phyloP scores from a whole-genome alignment of 2,329 filamentous ascomycete genomes.

The Tolypocladium guangdongense region DNA sequence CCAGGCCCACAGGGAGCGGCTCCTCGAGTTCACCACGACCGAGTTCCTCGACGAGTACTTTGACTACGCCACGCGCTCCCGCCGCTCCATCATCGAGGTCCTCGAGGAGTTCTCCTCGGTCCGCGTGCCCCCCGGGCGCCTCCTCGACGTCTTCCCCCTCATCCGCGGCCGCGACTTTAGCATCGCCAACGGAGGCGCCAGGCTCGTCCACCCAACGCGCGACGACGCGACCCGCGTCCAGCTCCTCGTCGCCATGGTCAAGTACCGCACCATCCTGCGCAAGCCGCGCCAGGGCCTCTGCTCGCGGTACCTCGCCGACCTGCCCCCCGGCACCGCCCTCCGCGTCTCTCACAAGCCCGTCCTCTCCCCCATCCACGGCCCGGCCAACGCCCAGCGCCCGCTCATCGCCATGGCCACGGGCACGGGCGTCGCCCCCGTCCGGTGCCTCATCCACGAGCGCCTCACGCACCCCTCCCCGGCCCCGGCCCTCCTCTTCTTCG shows the following conservation, averaged over 20 bases:
- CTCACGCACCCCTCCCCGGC: conserved; percentile 15
- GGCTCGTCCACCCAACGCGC: conserved; percentile 18
- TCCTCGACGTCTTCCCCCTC: conserved; percentile 63
- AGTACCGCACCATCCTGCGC: conserved; percentile 80
- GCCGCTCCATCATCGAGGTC: conserved; percentile 84
- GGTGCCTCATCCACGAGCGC: conserved; percentile 73
- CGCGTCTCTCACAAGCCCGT: conserved; percentile 46
- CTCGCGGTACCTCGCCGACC: conserved; percentile 68
- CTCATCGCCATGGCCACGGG: conserved; percentile 74
- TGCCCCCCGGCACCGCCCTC: conserved; percentile 48
- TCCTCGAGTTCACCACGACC: conserved; percentile 73
- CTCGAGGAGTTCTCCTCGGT: conserved; percentile 83
- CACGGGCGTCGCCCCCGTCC: conserved; percentile 77
- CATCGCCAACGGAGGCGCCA: conserved; percentile 62
- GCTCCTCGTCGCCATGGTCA: conserved; percentile 76
- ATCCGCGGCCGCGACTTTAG: conserved; percentile 91
- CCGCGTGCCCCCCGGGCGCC: conserved; percentile 64
- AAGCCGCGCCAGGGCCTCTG: conserved; percentile 79
- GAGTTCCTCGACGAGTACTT: conserved; percentile 83
- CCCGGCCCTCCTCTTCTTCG: conserved; percentile 63
- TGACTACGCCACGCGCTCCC: conserved; percentile 86
- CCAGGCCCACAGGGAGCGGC: conserved; percentile 63
- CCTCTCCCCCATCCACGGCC: conserved; percentile 27
- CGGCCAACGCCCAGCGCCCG: conserved; percentile 33
- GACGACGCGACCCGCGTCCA: conserved; percentile 43